These are phyloP conservation scores for Cladosporium sp. DNA, from an alignment of 2,329 filamentous ascomycete genomes.

Conservation along the genomic window DNA sequence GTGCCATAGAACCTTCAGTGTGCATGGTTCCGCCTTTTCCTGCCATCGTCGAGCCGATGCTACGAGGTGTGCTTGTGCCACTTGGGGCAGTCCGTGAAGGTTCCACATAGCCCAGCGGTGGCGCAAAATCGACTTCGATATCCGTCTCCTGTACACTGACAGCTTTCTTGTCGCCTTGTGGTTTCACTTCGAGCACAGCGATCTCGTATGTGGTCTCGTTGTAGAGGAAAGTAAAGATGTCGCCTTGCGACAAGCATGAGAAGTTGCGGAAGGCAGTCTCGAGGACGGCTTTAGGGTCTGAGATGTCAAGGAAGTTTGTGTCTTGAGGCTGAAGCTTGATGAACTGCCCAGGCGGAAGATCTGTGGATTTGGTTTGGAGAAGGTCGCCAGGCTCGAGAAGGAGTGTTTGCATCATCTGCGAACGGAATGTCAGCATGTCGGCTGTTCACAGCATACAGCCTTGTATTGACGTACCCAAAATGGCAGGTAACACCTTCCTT, in stretches of 20 bases:
- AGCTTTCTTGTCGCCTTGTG: slow-evolving; percentile 74
- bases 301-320: slow-evolving; percentile 90
- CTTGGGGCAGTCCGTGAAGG: slow-evolving; percentile 61
- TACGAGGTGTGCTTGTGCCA: slow-evolving; percentile 83
- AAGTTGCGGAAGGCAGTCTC: slow-evolving; percentile 97
- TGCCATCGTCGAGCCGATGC: slow-evolving; percentile 48
- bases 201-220: slow-evolving; percentile 93
- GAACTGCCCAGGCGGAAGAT: slow-evolving; percentile 81
- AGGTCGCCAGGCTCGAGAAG: slow-evolving; percentile 87
- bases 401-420: slow-evolving; percentile 84
- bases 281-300: slow-evolving; percentile 92
- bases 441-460: neutral
- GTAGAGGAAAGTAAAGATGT: slow-evolving; percentile 94
- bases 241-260: slow-evolving; percentile 85
- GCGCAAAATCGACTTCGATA: slow-evolving; percentile 90
- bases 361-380: slow-evolving; percentile 90
- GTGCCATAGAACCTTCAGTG: slow-evolving; percentile 88
- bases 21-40: slow-evolving; percentile 69
- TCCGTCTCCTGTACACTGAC: slow-evolving; percentile 95
- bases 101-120: slow-evolving; percentile 91
- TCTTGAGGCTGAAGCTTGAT: slow-evolving; percentile 97
- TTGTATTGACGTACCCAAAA: slow-evolving; percentile 58
- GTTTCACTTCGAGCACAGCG: slow-evolving; percentile 89
- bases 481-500: slow-evolving; percentile 92
- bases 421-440: neutral